Evolutionary conservation across 768 basidiomycete species (phyloP), one percentile per base, ranked within the genome.

Genomic region (Leccinum boreale): DNA sequence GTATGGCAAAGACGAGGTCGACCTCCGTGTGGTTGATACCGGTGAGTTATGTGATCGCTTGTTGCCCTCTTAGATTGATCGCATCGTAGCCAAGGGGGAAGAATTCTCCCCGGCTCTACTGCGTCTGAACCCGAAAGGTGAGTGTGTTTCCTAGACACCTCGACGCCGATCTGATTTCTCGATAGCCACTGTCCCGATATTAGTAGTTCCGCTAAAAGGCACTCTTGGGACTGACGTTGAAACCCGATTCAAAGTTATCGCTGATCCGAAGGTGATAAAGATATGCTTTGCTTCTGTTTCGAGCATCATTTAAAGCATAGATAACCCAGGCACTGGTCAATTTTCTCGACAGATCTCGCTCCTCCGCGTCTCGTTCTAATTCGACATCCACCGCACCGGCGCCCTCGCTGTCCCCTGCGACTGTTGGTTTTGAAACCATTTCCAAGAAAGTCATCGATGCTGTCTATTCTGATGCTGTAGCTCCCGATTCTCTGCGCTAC

Each of bases 341-440:
- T 56, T 91, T 94, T 68, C 77, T 95, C 47, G 92, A 94, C 75
- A 87, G 86, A 69, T 91, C 92, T 14, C 84, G 93, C 48, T 90
- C 85, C 1, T 72, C 81, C 14, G 73, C 78, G 55, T 90, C 89
- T 9, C 81, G 77, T 46, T 86, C 88, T 4, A 81, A 85, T 62
- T 86, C 90, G 5, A 87, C 85, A 3, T 89, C 89, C 0, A 67
- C 74, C 12, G 83, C 86, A 1, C 92, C 92, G 1, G 89, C 92
- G 1, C 90, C 91, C 0, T 76, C 83, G 1, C 76, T 94, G 23
- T 78, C 87, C 17, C 92, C 92, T 1, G 91, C 92, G 1, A 93
- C 92, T 3, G 83, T 93, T 59, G 86, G 85, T n/a, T 83, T 86
- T 66, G 72, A 77, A 53, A 70, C 31, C 21, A 49, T 44, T 31